Conservation (phyloP, 169 alveolate genomes). For the Plasmodium yoelii region DNA sequence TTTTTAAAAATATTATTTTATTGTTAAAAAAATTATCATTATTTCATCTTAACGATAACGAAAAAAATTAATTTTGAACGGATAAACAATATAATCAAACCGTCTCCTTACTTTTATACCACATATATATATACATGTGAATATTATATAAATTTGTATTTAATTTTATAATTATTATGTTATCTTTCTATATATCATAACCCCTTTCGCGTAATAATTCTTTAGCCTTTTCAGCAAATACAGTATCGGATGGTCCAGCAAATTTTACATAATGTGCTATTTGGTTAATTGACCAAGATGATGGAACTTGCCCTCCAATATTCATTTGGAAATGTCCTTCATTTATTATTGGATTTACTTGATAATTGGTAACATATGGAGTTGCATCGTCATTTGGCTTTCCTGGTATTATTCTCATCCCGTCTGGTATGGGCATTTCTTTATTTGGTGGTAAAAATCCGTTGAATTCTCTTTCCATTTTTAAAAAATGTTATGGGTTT, state of each 20-base stretch:
- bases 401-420: slow-evolving; percentile 63
- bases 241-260: slow-evolving; percentile 68
- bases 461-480: slow-evolving; percentile 55
- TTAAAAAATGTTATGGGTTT: slow-evolving; percentile 1
- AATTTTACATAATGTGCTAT: slow-evolving; percentile 57
- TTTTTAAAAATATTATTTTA: background rate
- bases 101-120: no score
- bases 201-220: slow-evolving; percentile 59
- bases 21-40: slow-evolving; percentile 23
- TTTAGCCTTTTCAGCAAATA: slow-evolving; percentile 68
- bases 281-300: slow-evolving; percentile 67
- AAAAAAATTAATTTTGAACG: slow-evolving; percentile 18
- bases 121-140: background rate
- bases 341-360: slow-evolving; percentile 55
- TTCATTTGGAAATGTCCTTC: slow-evolving; percentile 65
- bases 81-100: background rate
- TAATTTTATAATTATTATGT: slow-evolving; percentile 16
- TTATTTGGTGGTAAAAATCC: slow-evolving; percentile 62
- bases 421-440: slow-evolving; percentile 50
- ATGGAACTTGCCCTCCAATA: slow-evolving; percentile 67
- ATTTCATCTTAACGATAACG: background rate
- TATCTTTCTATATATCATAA: slow-evolving; percentile 7
- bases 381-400: slow-evolving; percentile 25
- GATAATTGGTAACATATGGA: slow-evolving; percentile 25
- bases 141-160: slow-evolving; percentile 8